Evolutionary conservation across 2,329 filamentous ascomycete genomes (phyloP), one percentile per base, ranked within the genome.

Genomic region (Mollisia scopiformis): DNA sequence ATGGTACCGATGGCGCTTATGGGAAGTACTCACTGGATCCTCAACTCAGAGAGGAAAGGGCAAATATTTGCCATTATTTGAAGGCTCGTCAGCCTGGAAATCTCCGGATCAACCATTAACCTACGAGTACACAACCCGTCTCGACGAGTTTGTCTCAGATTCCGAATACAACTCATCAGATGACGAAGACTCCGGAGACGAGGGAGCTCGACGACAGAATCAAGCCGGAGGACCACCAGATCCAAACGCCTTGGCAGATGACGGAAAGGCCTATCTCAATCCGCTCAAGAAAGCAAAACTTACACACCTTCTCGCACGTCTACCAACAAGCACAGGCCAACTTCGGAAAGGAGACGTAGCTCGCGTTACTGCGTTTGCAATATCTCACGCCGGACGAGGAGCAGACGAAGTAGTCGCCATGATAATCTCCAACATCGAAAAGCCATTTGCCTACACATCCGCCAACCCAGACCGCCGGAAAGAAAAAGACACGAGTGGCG

Each of bases 1-100:
- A 16, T 99, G 93, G 84, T 98, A 98, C 75, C 88, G 95, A 46
- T 98, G 92, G 90, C 87, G 92, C 47, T 73, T 98, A 47, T 97
- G 93, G 91, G 88, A 95, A 68, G 83, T 94, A 8, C 80, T 94
- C n/a, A 93, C 90, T 1, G 88, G 88, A 4, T 81, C 82, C 1
- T 79, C 82, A 43, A 72, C 78, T 3, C 76, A 75, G 16, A 73
- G 74, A 14, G 76, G 78, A 3, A 79, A 81, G 66, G 79, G 78
- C 47, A 85, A 82, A 65, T 86, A 84, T 57, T 67, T 89, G 21
- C 83, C 85, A 1, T 77, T 96, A 0, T 96, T 96, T 63, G 91
- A 96, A 68, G 87, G 86, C 7, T 86, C 87, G 37, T 84, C 91
- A 65, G 85, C 87, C 6, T 98, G 94, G 94, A 84, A 89, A 59